A percentile compares a stretch with the other conserved stretches of the same genome.
phyloP scores from a whole-genome alignment of 2,329 filamentous ascomycete species.

The Ceratocystis lukuohia region DNA sequence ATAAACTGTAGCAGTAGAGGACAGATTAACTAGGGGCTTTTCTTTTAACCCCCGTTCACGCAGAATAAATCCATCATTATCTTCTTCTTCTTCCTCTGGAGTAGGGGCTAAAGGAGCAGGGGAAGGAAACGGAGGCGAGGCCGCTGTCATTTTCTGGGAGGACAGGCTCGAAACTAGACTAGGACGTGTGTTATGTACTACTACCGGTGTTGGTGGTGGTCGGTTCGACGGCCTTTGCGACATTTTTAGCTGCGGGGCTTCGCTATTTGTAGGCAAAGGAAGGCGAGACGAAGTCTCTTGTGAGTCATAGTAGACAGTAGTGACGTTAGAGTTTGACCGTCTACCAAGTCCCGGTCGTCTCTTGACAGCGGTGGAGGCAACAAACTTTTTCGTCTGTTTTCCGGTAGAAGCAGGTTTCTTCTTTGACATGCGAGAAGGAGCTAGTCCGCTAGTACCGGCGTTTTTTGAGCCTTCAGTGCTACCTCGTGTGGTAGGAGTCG shows the following conservation, averaged over 20 bases:
- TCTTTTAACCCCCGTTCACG: neutral
- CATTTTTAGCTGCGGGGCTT: neutral
- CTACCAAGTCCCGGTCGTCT: conserved; percentile 16
- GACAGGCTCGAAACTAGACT: neutral
- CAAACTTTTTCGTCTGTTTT: conserved; percentile 27
- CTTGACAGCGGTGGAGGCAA: conserved; percentile 23
- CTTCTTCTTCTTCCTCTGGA: conserved; percentile 12
- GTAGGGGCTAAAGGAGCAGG: conserved; percentile 10
- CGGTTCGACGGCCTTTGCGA: neutral
- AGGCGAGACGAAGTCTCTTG: conserved; percentile 22
- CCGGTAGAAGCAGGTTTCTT: conserved; percentile 29
- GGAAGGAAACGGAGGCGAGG: neutral
- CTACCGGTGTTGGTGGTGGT: neutral
- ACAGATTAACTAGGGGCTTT: neutral
- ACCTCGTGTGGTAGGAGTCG: neutral
- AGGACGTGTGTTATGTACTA: conserved; percentile 10
- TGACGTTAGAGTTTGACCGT: conserved; percentile 23
- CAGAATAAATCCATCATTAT: neutral
- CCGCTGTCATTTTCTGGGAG: neutral
- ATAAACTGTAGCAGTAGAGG: neutral
- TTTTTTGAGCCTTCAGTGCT: neutral
- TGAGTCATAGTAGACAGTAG: conserved; percentile 23
- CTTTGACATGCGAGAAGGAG: conserved; percentile 26
- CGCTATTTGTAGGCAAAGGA: neutral
- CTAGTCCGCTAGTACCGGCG: neutral